phyloP scores from a whole-genome alignment of 768 basidiomycete species.

The Coprinellus micaceus region DNA sequence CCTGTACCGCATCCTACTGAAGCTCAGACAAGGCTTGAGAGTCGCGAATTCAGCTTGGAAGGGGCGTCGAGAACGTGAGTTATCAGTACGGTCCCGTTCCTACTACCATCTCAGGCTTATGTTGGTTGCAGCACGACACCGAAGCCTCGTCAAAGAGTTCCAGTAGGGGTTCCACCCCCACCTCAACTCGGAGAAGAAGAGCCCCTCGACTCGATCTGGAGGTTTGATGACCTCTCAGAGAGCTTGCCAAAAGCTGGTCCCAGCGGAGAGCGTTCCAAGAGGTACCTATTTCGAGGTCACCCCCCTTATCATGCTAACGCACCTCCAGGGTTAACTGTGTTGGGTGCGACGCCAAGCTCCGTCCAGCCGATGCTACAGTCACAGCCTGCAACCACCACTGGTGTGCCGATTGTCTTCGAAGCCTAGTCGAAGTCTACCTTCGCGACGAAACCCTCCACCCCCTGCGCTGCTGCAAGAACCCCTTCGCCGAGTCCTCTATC shows the following conservation, averaged over 20 bases:
- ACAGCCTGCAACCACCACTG: conserved; percentile 17
- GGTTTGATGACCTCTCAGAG: background rate
- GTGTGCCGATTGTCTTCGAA: conserved; percentile 16
- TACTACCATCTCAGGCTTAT: background rate
- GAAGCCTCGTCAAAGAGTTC: background rate
- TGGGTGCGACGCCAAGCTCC: conserved; percentile 14
- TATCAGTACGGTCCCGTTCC: background rate
- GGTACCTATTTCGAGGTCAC: background rate
- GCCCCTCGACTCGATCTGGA: background rate
- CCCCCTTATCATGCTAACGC: background rate
- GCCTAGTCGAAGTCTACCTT: conserved; percentile 16
- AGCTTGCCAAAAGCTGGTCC: conserved; percentile 2
- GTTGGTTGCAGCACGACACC: background rate
- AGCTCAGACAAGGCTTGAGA: conserved; percentile 9
- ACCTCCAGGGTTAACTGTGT: conserved; percentile 13
- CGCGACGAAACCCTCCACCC: conserved; percentile 20
- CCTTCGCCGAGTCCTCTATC: conserved; percentile 8
- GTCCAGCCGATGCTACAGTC: conserved; percentile 1
- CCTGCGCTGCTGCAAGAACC: conserved; percentile 18
- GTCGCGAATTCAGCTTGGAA: background rate
- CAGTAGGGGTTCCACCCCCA: background rate
- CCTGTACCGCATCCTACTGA: conserved; percentile 7
- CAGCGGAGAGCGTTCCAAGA: conserved; percentile 4
- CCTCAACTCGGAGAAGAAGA: background rate
- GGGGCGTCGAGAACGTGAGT: background rate